These are phyloP conservation scores for Leishmania guyanensis DNA, from an alignment of 208 protist species.

Conservation along the genomic window DNA sequence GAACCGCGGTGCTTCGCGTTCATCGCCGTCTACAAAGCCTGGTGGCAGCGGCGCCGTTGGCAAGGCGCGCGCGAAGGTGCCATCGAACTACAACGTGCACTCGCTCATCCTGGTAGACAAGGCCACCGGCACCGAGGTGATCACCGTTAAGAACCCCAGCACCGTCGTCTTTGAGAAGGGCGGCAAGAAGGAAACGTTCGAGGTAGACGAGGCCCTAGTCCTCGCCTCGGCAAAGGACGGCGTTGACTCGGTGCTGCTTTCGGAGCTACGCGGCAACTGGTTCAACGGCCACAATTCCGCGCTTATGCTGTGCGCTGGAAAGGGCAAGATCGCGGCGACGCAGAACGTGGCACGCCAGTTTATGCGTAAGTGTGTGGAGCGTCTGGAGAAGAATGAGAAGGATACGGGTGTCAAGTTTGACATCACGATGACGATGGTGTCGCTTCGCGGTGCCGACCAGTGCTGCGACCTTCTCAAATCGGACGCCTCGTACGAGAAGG, in stretches of 20 bases:
- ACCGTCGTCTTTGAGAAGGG: slow-evolving; percentile 54
- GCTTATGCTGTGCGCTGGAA: slow-evolving; percentile 59
- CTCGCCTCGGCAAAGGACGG: slow-evolving; percentile 35
- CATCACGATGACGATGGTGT: slow-evolving; percentile 62
- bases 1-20: background rate
- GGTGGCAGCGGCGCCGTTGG: slow-evolving; percentile 14
- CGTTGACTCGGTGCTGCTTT: slow-evolving; percentile 74
- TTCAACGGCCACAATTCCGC: slow-evolving; percentile 71
- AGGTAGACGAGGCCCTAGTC: slow-evolving; percentile 66
- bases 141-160: slow-evolving; percentile 53
- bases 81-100: slow-evolving; percentile 79
- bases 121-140: slow-evolving; percentile 11
- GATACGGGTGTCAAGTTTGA: slow-evolving; percentile 57
- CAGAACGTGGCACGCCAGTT: slow-evolving; percentile 44
- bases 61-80: slow-evolving; percentile 54
- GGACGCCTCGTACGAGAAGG: slow-evolving; percentile 38
- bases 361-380: slow-evolving; percentile 49
- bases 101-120: slow-evolving; percentile 66
- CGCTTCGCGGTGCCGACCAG: slow-evolving; percentile 52
- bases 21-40: slow-evolving; percentile 11
- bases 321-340: slow-evolving; percentile 38
- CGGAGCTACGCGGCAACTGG: slow-evolving; percentile 73
- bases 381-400: slow-evolving; percentile 58
- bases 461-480: slow-evolving; percentile 64
- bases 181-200: slow-evolving; percentile 77